Evolutionary conservation across 345 rosid species (phyloP), one percentile per base, ranked within the genome.

Genomic region (Iberis pinnata): DNA sequence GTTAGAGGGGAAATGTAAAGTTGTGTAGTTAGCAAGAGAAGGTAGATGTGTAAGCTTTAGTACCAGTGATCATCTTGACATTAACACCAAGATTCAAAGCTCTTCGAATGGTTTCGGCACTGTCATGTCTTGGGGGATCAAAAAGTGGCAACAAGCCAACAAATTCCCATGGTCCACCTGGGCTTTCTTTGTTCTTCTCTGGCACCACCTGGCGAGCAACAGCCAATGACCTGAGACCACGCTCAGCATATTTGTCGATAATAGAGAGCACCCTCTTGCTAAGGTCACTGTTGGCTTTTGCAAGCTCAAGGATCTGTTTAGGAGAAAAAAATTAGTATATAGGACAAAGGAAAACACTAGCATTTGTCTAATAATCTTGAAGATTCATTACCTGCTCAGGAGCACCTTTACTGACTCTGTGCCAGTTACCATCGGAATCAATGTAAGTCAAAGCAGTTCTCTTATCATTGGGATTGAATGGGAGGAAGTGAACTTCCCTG

Each of bases 61-160:
- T 73, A 88, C 97, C 97, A 14, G 95, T 89, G 65, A 89, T 89
- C 97, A 89, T 89, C 80, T 89, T 89, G 27, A 89, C 97, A 56
- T 89, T 89, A 47, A 89, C 97, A 39, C 97, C 97, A 22, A 89
- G 96, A 69, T 90, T 75, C 59, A 90, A 80, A 63, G 98, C 98
- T 52, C 96, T 75, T 58, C 92, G 74, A 54, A 90, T 90, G 60
- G 98, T 90, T 73, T 90, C 98, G 22, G 98, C 98, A 73, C 98
- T 90, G 70, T 90, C 98, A 59, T 90, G 98, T 76, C 98, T 82
- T 5, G 98, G 98, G 47, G 98, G 98, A 78, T 90, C 98, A 60
- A 90, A 90, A 43, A 90, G 88, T 33, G 98, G 87, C 75, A 90
- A 67, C 70, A 90, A 68, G 62, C 98, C 98, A 67, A 80, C 73